phyloP scores from a whole-genome alignment of 2,329 filamentous ascomycete species.

The Hirsutella thompsonii region DNA sequence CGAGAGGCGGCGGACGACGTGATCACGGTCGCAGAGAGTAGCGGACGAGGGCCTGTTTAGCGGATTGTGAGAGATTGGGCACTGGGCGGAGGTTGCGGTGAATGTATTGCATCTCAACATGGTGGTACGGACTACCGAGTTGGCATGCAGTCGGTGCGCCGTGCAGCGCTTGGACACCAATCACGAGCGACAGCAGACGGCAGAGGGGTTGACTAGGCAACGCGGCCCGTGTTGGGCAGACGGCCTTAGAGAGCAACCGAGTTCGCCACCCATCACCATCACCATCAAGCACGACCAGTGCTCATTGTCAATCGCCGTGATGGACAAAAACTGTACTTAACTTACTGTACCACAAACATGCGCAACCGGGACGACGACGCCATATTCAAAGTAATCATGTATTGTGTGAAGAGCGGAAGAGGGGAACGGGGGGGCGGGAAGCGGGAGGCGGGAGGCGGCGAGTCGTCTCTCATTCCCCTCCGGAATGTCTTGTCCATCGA shows the following conservation, averaged over 20 bases:
- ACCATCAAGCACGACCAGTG: too few relatives aligned
- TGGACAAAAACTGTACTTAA: too few relatives aligned
- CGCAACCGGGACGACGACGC: too few relatives aligned
- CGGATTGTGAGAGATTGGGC: background rate
- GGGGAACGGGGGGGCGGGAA: too few relatives aligned
- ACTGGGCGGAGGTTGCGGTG: background rate
- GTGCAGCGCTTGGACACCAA: slow-evolving; percentile 6
- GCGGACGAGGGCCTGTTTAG: background rate
- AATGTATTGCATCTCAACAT: slow-evolving; percentile 1
- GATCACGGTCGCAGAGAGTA: background rate
- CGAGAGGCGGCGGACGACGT: background rate
- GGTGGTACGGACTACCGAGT: slow-evolving; percentile 1
- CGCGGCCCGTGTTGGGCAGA: slow-evolving; percentile 1
- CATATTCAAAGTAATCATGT: too few relatives aligned
- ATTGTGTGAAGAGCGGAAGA: too few relatives aligned
- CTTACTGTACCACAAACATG: too few relatives aligned
- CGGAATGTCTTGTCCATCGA: too few relatives aligned
- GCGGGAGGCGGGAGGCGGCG: too few relatives aligned
- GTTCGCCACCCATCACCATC: background rate
- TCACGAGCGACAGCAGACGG: slow-evolving; percentile 1
- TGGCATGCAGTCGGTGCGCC: background rate
- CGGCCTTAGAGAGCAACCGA: too few relatives aligned
- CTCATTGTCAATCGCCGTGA: too few relatives aligned
- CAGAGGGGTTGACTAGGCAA: slow-evolving; percentile 12
- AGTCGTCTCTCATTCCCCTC: too few relatives aligned